A percentile compares a stretch with the other conserved stretches of the same genome.
phyloP scores from a whole-genome alignment of 1,284 basidiomycete genomes.

The Phlebopus sp. region DNA sequence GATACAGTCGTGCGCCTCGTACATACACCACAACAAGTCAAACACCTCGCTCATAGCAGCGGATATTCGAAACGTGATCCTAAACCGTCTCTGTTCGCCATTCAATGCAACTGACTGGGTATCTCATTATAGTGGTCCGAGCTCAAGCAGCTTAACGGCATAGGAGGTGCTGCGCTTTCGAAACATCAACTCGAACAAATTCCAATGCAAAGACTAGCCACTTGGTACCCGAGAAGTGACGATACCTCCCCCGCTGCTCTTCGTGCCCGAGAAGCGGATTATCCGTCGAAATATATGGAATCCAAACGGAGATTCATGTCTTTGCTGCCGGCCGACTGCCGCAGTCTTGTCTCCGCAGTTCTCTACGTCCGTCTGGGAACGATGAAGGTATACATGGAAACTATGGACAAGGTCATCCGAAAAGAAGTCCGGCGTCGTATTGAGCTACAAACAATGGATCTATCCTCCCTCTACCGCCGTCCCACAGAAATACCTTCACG shows the following conservation, averaged over 20 bases:
- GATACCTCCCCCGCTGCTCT: slow-evolving; percentile 26
- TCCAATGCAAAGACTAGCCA: slow-evolving; percentile 21
- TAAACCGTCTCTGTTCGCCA: background rate
- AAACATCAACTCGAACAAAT: slow-evolving; percentile 35
- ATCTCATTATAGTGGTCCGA: slow-evolving; percentile 37
- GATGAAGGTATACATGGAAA: slow-evolving; percentile 32
- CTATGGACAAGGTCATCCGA: slow-evolving; percentile 28
- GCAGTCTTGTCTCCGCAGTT: slow-evolving; percentile 27
- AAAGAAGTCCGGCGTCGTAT: slow-evolving; percentile 30
- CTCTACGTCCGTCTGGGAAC: slow-evolving; percentile 28
- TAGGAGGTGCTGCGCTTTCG: slow-evolving; percentile 40
- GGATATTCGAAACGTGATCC: slow-evolving; percentile 39
- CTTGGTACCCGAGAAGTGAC: slow-evolving; percentile 24
- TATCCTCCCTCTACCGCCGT: slow-evolving; percentile 22
- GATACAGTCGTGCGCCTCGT: slow-evolving; percentile 48
- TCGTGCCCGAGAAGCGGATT: slow-evolving; percentile 34
- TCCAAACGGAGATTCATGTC: slow-evolving; percentile 23
- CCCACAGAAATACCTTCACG: slow-evolving; percentile 4
- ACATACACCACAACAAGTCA: slow-evolving; percentile 42
- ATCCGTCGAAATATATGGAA: slow-evolving; percentile 32
- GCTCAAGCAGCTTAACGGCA: slow-evolving; percentile 36
- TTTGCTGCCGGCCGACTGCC: slow-evolving; percentile 28
- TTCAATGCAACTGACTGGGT: slow-evolving; percentile 2
- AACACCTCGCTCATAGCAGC: slow-evolving; percentile 42
- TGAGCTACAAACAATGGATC: slow-evolving; percentile 22